phyloP scores from a whole-genome alignment of 257 asterid species.

The Nicotiana attenuata region DNA sequence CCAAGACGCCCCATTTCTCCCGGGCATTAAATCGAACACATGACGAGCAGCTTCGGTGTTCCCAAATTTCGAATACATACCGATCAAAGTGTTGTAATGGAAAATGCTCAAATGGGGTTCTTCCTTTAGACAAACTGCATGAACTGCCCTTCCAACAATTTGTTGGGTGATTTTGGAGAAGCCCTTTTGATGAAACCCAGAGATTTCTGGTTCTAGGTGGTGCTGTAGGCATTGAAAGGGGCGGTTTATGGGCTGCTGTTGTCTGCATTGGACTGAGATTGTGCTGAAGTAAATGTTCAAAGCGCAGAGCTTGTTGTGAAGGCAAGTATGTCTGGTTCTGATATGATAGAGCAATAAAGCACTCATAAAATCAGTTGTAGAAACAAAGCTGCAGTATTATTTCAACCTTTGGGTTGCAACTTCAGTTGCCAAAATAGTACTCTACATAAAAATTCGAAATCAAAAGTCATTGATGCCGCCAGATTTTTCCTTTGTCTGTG shows the following conservation, averaged over 20 bases:
- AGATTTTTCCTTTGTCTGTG: no score
- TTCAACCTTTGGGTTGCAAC: background rate
- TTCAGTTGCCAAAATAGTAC: background rate
- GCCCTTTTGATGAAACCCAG: constrained; percentile 58
- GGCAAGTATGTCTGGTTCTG: background rate
- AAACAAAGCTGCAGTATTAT: background rate
- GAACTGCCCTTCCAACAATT: constrained; percentile 47
- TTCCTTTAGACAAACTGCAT: constrained; percentile 50
- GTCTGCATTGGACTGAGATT: constrained; percentile 36
- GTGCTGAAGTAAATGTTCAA: constrained; percentile 31
- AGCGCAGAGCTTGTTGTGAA: constrained; percentile 27
- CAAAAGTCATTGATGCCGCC: no score
- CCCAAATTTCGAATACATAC: constrained; percentile 52
- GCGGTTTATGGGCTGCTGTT: constrained; percentile 21
- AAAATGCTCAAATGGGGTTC: constrained; percentile 40
- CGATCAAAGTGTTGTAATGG: constrained; percentile 60
- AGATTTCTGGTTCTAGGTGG: constrained; percentile 51
- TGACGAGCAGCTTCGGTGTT: constrained; percentile 32
- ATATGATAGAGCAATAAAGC: background rate
- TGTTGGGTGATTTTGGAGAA: constrained; percentile 55
- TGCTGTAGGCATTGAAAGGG: constrained; percentile 30
- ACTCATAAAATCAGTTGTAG: background rate
- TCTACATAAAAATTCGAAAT: background rate
- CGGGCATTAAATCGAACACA: constrained; percentile 76
- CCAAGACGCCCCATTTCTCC: constrained; percentile 69